phyloP scores from a whole-genome alignment of 352 stramenopile genomes.

The Aphanomyces astaci region DNA sequence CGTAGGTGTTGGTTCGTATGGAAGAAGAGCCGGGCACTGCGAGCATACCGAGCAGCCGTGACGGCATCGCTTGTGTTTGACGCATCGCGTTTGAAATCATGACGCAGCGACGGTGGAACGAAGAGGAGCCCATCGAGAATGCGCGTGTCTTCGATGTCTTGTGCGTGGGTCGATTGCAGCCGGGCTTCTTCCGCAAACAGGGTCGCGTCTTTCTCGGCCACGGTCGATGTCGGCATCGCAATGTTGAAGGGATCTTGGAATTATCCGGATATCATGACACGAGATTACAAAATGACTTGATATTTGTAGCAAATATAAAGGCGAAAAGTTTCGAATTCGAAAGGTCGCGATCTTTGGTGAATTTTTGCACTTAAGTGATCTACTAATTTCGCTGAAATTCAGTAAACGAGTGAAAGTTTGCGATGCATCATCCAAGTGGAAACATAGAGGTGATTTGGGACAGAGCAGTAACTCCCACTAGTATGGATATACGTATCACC shows the following conservation, averaged over 20 bases:
- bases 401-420: no score
- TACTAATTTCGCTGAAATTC: no score
- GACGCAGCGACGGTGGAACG: slow-evolving; percentile 35
- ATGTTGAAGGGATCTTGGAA: not conserved
- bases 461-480: no score
- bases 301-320: not conserved
- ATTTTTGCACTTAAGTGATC: no score
- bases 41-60: slow-evolving; percentile 34
- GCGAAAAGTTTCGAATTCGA: not conserved
- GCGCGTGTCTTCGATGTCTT: not conserved
- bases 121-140: slow-evolving; percentile 34
- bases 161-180: not conserved
- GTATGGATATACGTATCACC: no score
- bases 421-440: no score
- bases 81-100: slow-evolving; percentile 41
- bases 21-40: slow-evolving; percentile 37
- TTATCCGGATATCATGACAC: slow-evolving; percentile 1
- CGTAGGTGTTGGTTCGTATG: slow-evolving; percentile 11
- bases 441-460: no score
- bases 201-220: slow-evolving; percentile 10
- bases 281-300: not conserved
- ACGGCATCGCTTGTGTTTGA: slow-evolving; percentile 23
- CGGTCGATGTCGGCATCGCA: not conserved
- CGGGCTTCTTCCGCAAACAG: slow-evolving; percentile 14
- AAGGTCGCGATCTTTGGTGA: no score